A percentile compares a stretch with the other conserved stretches of the same genome.
phyloP scores from a whole-genome alignment of 192 early-diverging fungal genomes.

The Coemansia sp. region DNA sequence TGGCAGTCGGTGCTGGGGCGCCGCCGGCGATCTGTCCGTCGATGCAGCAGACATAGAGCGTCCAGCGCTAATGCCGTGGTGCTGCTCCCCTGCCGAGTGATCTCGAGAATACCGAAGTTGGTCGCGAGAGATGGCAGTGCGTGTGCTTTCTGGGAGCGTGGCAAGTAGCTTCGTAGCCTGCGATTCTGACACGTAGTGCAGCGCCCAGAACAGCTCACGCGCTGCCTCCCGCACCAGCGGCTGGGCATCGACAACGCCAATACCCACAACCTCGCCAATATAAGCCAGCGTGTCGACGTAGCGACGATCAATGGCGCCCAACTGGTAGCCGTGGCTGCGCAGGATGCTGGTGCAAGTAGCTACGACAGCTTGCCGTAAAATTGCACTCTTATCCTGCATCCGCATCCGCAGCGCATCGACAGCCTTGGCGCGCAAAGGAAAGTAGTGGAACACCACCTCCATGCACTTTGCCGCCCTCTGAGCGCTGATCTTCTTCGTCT shows the following conservation, averaged over 20 bases:
- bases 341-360: conserved; percentile 24
- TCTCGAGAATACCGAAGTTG: conserved; percentile 19
- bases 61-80: neutral
- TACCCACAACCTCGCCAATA: conserved; percentile 13
- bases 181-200: conserved; percentile 21
- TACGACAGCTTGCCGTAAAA: conserved; percentile 37
- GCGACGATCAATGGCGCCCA: conserved; percentile 33
- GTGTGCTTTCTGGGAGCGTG: conserved; percentile 20
- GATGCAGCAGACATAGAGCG: conserved; percentile 23
- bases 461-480: conserved; percentile 40
- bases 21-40: conserved; percentile 12
- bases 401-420: conserved; percentile 28
- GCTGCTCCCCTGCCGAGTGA: neutral
- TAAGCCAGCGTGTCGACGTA: conserved; percentile 15
- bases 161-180: conserved; percentile 20
- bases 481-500: conserved; percentile 50
- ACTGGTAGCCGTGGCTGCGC: conserved; percentile 22
- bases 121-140: conserved; percentile 25
- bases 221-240: conserved; percentile 39
- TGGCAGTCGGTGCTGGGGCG: conserved; percentile 4
- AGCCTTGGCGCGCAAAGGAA: conserved; percentile 39
- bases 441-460: conserved; percentile 28
- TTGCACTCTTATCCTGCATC: conserved; percentile 44
- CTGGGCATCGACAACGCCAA: conserved; percentile 39
- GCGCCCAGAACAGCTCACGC: conserved; percentile 49